Conservation (phyloP, 2,329 filamentous ascomycete genomes). For the Westerdykella aurantiaca region DNA sequence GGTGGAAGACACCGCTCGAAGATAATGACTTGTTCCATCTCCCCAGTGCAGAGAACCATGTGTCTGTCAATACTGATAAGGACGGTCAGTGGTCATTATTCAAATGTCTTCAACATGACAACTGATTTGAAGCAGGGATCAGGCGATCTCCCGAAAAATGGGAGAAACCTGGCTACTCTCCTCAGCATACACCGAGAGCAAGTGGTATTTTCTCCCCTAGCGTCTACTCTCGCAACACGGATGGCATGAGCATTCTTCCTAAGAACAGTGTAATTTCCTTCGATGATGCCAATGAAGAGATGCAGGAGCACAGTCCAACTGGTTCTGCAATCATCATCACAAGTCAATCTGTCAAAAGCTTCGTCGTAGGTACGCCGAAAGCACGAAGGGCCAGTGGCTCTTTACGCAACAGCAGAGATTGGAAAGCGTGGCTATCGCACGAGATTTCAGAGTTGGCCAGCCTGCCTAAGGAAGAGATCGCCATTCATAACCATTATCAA, state of each 20-base stretch:
- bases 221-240: conserved; percentile 42
- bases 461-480: conserved; percentile 22
- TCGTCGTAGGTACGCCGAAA: conserved; percentile 31
- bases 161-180: too few species aligned
- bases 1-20: conserved; percentile 41
- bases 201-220: conserved; percentile 39
- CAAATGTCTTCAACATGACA: too few species aligned
- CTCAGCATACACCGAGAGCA: conserved; percentile 3
- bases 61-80: too few species aligned
- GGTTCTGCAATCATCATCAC: conserved; percentile 41
- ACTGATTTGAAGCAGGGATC: too few species aligned
- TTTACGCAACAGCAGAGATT: conserved; percentile 38
- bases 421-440: conserved; percentile 44
- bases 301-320: conserved; percentile 7
- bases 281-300: conserved; percentile 4
- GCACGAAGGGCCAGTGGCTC: conserved; percentile 15
- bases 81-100: too few species aligned
- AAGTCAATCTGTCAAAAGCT: conserved; percentile 41
- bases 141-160: too few species aligned
- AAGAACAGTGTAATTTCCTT: conserved; percentile 34
- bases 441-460: conserved; percentile 39
- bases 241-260: conserved; percentile 33
- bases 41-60: too few species aligned
- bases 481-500: conserved; percentile 20
- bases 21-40: conserved; percentile 15